A percentile compares a stretch with the other conserved stretches of the same genome.
Conservation (phyloP, 768 basidiomycete genomes). For the Lenzites betulinus region DNA sequence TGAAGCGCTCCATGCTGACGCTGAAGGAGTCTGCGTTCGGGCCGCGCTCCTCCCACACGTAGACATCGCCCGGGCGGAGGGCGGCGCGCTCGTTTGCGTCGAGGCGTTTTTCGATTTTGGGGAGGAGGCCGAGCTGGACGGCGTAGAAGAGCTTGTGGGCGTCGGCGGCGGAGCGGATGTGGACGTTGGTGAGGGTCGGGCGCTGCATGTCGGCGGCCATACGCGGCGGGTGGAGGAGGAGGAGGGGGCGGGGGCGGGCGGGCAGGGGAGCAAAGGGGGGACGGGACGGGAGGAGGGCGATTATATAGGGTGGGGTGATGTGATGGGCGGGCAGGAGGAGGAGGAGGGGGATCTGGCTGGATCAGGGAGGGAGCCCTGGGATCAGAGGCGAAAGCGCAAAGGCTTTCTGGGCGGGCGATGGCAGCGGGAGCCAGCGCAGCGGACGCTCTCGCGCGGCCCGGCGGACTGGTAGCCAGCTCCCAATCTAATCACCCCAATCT, state of each 20-base stretch:
- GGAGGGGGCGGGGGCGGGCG: conserved; percentile 21
- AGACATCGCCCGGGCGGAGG: conserved; percentile 55
- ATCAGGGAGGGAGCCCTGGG: conserved; percentile 8
- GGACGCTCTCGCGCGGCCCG: conserved; percentile 16
- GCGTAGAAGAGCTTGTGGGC: conserved; percentile 83
- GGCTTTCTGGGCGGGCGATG: conserved; percentile 10
- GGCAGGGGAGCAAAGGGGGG: conserved; percentile 25
- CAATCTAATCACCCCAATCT: conserved; percentile 17
- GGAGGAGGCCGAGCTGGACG: conserved; percentile 59
- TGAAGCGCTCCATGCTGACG: conserved; percentile 82
- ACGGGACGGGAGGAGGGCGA: conserved; percentile 12
- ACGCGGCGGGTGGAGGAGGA: conserved; percentile 10
- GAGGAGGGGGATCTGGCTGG: conserved; percentile 11
- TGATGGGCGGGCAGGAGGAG: conserved; percentile 14
- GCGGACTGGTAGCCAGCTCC: conserved; percentile 8
- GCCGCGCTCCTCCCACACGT: conserved; percentile 74
- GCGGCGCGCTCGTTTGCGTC: conserved; percentile 65
- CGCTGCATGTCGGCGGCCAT: conserved; percentile 55
- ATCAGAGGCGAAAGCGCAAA: conserved; percentile 2
- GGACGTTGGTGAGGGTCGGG: conserved; percentile 70
- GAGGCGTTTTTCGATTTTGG: conserved; percentile 75
- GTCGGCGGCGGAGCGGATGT: conserved; percentile 76
- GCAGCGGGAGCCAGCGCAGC: conserved; percentile 14
- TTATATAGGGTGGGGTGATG: conserved; percentile 23
- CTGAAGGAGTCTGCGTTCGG: conserved; percentile 76